These are phyloP conservation scores for Leishmania amazonensis DNA, from an alignment of 208 protist genomes.

Conservation along the genomic window DNA sequence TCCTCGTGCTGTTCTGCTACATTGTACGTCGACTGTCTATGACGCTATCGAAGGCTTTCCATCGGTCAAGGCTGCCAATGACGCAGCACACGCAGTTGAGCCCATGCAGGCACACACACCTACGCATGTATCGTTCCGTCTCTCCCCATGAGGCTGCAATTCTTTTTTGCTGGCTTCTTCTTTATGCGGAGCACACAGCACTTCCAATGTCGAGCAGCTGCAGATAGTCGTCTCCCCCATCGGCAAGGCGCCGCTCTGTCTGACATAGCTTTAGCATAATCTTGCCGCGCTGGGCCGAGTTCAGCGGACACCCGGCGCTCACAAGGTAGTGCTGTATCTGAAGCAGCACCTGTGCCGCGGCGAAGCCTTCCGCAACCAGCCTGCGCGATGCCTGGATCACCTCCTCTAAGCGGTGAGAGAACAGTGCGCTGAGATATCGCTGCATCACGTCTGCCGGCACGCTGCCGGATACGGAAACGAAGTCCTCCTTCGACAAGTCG, in stretches of 20 bases:
- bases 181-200: slow-evolving; percentile 37
- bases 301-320: slow-evolving; percentile 52
- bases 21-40: background rate
- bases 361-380: slow-evolving; percentile 73
- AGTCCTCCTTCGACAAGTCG: slow-evolving; percentile 79
- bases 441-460: slow-evolving; percentile 72
- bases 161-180: background rate
- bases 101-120: background rate
- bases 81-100: background rate
- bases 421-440: slow-evolving; percentile 56
- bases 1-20: background rate
- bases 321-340: slow-evolving; percentile 85
- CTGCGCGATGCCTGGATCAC: slow-evolving; percentile 59
- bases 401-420: slow-evolving; percentile 52
- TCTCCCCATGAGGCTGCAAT: no score
- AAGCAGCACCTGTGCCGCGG: slow-evolving; percentile 67
- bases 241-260: slow-evolving; percentile 74
- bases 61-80: background rate
- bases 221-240: slow-evolving; percentile 85
- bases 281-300: slow-evolving; percentile 58
- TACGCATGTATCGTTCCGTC: background rate
- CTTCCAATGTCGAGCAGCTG: slow-evolving; percentile 87
- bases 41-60: background rate
- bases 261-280: slow-evolving; percentile 81
- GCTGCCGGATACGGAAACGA: slow-evolving; percentile 84